A percentile compares a stretch with the other conserved stretches of the same genome.
phyloP scores from a whole-genome alignment of 805 yeast genomes.

The Priceomyces melissophilus region DNA sequence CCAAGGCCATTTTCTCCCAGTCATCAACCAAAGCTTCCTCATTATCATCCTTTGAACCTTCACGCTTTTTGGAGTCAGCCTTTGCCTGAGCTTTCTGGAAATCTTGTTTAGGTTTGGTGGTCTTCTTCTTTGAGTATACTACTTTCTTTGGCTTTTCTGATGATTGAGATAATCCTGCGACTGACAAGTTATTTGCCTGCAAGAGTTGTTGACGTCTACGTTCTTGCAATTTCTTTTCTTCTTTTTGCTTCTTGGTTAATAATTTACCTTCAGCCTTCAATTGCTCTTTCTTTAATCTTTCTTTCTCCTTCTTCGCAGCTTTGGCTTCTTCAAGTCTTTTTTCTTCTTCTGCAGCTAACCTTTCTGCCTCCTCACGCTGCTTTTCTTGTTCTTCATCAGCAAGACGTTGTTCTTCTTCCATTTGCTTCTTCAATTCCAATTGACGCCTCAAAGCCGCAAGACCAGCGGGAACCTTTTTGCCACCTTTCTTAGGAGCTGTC shows the following conservation, averaged over 20 bases:
- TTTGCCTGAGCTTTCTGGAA: slow-evolving; percentile 21
- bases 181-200: slow-evolving; percentile 65
- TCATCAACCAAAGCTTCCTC: slow-evolving; percentile 63
- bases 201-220: slow-evolving; percentile 85
- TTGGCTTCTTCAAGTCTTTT: slow-evolving; percentile 57
- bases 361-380: slow-evolving; percentile 49
- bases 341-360: slow-evolving; percentile 56
- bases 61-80: slow-evolving; percentile 15
- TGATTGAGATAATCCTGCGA: slow-evolving; percentile 62
- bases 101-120: slow-evolving; percentile 40
- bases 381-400: slow-evolving; percentile 66
- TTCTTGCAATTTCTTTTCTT: slow-evolving; percentile 80
- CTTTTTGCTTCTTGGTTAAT: slow-evolving; percentile 91
- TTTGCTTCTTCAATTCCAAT: slow-evolving; percentile 80
- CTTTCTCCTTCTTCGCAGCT: slow-evolving; percentile 78
- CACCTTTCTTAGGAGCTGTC: slow-evolving; percentile 46
- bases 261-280: slow-evolving; percentile 95
- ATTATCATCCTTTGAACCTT: slow-evolving; percentile 21
- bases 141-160: slow-evolving; percentile 58
- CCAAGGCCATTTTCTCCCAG: slow-evolving; percentile 73
- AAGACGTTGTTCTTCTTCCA: slow-evolving; percentile 78
- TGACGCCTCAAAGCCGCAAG: slow-evolving; percentile 88
- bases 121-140: slow-evolving; percentile 71
- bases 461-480: slow-evolving; percentile 85
- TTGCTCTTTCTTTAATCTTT: slow-evolving; percentile 81